These are phyloP conservation scores for Kuraishia floccosa DNA, from an alignment of 805 yeast species.

Conservation along the genomic window DNA sequence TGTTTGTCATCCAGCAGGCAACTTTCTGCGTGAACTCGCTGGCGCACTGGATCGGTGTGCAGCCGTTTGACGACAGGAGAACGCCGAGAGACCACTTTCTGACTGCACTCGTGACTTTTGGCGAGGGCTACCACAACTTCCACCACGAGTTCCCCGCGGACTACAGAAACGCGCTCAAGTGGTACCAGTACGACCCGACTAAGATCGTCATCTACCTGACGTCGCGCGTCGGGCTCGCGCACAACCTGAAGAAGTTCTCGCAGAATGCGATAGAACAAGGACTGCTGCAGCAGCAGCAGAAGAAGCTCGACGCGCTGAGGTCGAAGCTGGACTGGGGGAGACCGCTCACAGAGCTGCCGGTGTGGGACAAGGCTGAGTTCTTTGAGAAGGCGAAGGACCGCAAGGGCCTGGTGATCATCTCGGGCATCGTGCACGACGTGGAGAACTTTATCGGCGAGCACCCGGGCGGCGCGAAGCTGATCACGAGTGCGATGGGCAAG, in stretches of 20 bases:
- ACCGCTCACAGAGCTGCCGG: constrained; percentile 79
- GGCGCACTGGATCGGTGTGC: constrained; percentile 69
- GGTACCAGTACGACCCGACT: constrained; percentile 80
- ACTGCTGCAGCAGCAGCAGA: constrained; percentile 73
- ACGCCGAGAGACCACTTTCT: constrained; percentile 62
- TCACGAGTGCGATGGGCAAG: constrained; percentile 75
- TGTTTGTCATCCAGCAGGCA: constrained; percentile 68
- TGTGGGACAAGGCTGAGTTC: constrained; percentile 31
- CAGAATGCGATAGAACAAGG: constrained; percentile 59
- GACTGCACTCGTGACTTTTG: constrained; percentile 61
- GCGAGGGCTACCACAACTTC: constrained; percentile 88
- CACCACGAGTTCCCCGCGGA: constrained; percentile 95
- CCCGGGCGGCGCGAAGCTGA: constrained; percentile 84
- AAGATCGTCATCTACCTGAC: constrained; percentile 56
- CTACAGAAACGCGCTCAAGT: constrained; percentile 62
- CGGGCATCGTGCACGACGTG: constrained; percentile 88
- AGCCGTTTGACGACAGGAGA: constrained; percentile 64
- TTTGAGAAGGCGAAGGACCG: constrained; percentile 19
- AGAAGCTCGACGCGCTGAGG: constrained; percentile 64
- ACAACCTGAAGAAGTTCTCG: constrained; percentile 42
- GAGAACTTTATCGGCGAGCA: constrained; percentile 86
- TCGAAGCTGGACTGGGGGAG: constrained; percentile 87
- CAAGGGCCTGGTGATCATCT: constrained; percentile 62
- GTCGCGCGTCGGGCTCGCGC: constrained; percentile 44
- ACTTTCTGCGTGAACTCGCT: constrained; percentile 69